Conservation (phyloP, 352 stramenopile genomes). For the Phytophthora ramorum region DNA sequence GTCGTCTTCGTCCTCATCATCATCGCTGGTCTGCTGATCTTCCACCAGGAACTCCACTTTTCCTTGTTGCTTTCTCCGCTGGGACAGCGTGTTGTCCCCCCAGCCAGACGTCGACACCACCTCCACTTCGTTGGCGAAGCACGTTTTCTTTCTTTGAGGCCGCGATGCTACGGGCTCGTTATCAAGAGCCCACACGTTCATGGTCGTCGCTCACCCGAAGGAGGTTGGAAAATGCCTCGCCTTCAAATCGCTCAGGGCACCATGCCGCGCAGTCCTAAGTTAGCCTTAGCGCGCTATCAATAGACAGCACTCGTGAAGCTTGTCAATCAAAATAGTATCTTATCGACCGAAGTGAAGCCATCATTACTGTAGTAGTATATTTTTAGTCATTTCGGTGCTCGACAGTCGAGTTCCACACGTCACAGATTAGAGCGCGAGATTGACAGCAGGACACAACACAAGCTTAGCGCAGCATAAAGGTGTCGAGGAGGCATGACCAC, state of each 20-base stretch:
- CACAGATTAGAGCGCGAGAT: constrained; percentile 16
- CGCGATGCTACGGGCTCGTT: constrained; percentile 18
- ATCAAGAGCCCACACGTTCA: constrained; percentile 35
- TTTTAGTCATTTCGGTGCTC: constrained; percentile 19
- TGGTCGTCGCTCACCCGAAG: constrained; percentile 14
- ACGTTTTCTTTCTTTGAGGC: constrained; percentile 19
- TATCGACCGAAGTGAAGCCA: constrained; percentile 11
- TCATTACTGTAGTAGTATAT: too few relatives aligned
- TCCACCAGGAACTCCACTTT: constrained; percentile 36
- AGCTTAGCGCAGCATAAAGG: constrained; percentile 20
- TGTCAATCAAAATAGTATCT: constrained; percentile 30
- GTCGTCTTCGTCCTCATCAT: constrained; percentile 10
- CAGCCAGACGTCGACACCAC: constrained; percentile 19
- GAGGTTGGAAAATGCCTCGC: constrained; percentile 11
- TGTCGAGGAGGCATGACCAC: constrained; percentile 7
- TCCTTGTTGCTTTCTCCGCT: constrained; percentile 25
- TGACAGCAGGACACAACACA: constrained; percentile 12
- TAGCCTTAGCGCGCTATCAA: constrained; percentile 29
- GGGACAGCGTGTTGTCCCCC: constrained; percentile 9
- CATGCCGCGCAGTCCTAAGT: background rate
- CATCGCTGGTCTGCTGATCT: constrained; percentile 27
- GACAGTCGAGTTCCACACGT: constrained; percentile 13
- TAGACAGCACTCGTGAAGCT: constrained; percentile 2
- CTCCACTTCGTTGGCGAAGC: constrained; percentile 19
- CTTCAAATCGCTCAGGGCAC: background rate